Evolutionary conservation across 805 yeast genomes (phyloP).

Genomic region (Saitoella complicata): DNA sequence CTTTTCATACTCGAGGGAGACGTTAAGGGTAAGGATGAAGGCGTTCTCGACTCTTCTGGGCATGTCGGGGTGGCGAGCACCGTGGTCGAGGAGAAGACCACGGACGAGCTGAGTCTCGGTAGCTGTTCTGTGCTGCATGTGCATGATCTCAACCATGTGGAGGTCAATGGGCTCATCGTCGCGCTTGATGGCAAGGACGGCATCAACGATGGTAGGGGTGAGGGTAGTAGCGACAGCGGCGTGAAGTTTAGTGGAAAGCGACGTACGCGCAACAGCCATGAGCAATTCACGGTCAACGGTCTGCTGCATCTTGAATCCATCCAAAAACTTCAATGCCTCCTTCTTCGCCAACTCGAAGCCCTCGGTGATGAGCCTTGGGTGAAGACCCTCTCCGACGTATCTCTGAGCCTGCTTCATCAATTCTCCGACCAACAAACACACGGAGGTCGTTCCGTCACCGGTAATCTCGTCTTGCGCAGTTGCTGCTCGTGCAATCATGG

Average conservation of each 20-base stretch:
- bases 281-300: constrained; percentile 72
- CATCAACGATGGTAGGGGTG: constrained; percentile 92
- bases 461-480: constrained; percentile 97
- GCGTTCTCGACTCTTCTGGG: constrained; percentile 79
- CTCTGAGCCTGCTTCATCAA: constrained; percentile 87
- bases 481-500: constrained; percentile 71
- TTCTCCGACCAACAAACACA: constrained; percentile 86
- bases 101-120: constrained; percentile 66
- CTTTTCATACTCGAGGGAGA: constrained; percentile 90
- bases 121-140: constrained; percentile 87
- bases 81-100: constrained; percentile 93
- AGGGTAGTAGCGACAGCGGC: constrained; percentile 61
- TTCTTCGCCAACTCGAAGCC: constrained; percentile 86
- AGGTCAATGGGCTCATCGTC: constrained; percentile 47
- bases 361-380: constrained; percentile 85
- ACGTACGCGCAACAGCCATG: constrained; percentile 80
- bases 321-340: constrained; percentile 49
- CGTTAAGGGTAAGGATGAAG: constrained; percentile 71
- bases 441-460: constrained; percentile 98
- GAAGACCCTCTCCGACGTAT: constrained; percentile 82
- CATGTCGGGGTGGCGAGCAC: constrained; percentile 99
- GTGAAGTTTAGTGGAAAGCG: constrained; percentile 74
- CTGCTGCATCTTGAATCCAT: constrained; percentile 40
- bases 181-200: constrained; percentile 63
- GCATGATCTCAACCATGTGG: constrained; percentile 96